Evolutionary conservation across 2,329 filamentous ascomycete genomes (phyloP).

Genomic region (Elsinoe necatrix): DNA sequence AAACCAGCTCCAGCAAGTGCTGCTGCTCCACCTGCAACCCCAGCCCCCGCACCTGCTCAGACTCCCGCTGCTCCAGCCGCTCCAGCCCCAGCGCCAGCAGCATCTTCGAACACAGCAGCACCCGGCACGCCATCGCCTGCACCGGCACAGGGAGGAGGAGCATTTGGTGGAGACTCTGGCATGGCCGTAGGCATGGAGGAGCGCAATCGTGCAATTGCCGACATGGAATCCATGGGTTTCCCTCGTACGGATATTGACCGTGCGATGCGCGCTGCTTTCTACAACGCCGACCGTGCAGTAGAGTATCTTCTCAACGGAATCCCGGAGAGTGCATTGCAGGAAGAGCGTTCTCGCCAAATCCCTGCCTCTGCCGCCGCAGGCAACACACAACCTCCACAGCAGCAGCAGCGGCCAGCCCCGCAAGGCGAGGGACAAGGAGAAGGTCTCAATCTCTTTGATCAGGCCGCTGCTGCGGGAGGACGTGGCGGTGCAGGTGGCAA

Average conservation of each 20-base stretch:
- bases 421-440: conserved; percentile 42
- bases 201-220: conserved; percentile 70
- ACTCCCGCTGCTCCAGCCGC: conserved; percentile 44
- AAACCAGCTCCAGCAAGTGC: conserved; percentile 52
- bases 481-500: conserved; percentile 41
- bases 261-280: conserved; percentile 92
- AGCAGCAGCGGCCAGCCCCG: not conserved
- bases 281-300: conserved; percentile 93
- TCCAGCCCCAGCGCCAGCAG: conserved; percentile 51
- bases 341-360: conserved; percentile 49
- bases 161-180: conserved; percentile 66
- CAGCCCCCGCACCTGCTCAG: conserved; percentile 37
- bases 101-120: conserved; percentile 42
- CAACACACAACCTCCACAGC: conserved; percentile 30
- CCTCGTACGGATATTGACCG: conserved; percentile 78
- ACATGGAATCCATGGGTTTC: conserved; percentile 98
- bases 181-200: conserved; percentile 71
- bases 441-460: conserved; percentile 82
- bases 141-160: conserved; percentile 29
- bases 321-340: conserved; percentile 70
- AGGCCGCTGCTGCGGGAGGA: conserved; percentile 57
- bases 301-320: conserved; percentile 93
- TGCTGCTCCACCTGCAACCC: conserved; percentile 50
- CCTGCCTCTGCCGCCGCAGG: conserved; percentile 25
- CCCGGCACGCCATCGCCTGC: conserved; percentile 45